Percentiles rank a stretch among this genome's conserved stretches.
phyloP scores from a whole-genome alignment of 2,329 filamentous ascomycete genomes.

The Pseudogymnoascus sp. region DNA sequence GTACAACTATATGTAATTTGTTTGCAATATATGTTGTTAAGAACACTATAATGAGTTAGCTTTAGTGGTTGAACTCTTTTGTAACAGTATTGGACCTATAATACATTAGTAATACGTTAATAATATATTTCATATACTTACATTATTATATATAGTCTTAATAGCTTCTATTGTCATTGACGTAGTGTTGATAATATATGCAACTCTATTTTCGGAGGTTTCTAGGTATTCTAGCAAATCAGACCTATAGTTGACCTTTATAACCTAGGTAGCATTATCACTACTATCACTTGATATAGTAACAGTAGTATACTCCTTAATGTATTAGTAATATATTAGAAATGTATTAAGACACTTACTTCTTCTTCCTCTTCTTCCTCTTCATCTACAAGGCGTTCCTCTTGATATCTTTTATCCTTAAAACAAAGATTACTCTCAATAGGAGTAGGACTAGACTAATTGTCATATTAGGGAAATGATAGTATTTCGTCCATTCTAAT shows the following conservation, averaged over 20 bases:
- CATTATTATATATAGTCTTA: neutral
- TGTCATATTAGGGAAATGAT: neutral
- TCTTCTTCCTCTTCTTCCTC: neutral
- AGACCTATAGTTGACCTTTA: neutral
- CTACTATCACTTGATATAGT: neutral
- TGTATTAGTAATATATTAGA: conserved; percentile 8
- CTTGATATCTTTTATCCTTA: neutral
- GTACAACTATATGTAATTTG: neutral
- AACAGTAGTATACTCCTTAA: neutral
- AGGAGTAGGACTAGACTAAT: neutral
- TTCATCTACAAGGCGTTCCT: neutral
- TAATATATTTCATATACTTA: neutral
- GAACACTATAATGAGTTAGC: neutral
- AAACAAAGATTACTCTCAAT: neutral
- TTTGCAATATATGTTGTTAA: neutral
- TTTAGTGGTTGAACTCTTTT: neutral
- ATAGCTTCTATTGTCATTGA: neutral
- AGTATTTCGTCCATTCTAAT: neutral
- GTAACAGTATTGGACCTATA: conserved; percentile 10
- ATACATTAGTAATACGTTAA: neutral
- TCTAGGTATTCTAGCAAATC: conserved; percentile 7
- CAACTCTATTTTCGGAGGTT: neutral
- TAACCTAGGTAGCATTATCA: neutral
- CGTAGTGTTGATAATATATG: neutral
- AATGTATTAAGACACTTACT: neutral